These are phyloP conservation scores for Ballota nigra DNA, from an alignment of 257 asterid genomes.

Conservation along the genomic window DNA sequence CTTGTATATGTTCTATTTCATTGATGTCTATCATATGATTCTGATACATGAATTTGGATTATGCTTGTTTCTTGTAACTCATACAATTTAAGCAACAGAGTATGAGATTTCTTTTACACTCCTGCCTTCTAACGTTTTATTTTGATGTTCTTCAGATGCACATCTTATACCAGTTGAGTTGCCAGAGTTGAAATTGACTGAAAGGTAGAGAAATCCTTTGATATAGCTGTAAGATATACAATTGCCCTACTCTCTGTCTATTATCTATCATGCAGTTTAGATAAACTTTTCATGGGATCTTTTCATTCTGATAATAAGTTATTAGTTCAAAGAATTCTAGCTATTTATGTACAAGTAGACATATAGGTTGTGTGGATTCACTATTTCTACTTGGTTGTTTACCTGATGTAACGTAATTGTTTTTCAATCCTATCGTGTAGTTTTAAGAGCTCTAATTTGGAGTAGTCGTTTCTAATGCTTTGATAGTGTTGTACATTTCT, in stretches of 20 bases:
- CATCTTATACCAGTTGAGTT: conserved; percentile 91
- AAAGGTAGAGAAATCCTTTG: conserved; percentile 51
- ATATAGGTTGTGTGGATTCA: conserved; percentile 10
- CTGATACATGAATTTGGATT: neutral
- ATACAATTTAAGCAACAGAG: neutral
- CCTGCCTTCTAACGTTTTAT: conserved; percentile 4
- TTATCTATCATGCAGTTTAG: conserved; percentile 16
- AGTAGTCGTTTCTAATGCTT: neutral
- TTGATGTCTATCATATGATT: conserved; percentile 5
- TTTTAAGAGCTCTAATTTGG: conserved; percentile 3
- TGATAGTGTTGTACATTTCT: neutral
- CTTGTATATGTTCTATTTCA: conserved; percentile 9
- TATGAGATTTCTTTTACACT: neutral
- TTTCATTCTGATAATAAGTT: neutral
- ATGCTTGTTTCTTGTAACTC: neutral
- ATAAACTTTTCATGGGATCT: conserved; percentile 4
- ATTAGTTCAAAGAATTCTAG: conserved; percentile 8
- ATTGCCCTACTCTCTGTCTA: conserved; percentile 10
- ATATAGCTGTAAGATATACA: conserved; percentile 4
- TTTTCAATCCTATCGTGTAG: neutral
- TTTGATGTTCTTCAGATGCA: conserved; percentile 62
- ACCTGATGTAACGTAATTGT: neutral
- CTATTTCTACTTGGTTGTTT: neutral
- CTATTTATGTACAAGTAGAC: neutral
- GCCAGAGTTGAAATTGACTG: conserved; percentile 80